phyloP scores from a whole-genome alignment of 1,139 yeast genomes.

The Pneumocystis jirovecii region DNA sequence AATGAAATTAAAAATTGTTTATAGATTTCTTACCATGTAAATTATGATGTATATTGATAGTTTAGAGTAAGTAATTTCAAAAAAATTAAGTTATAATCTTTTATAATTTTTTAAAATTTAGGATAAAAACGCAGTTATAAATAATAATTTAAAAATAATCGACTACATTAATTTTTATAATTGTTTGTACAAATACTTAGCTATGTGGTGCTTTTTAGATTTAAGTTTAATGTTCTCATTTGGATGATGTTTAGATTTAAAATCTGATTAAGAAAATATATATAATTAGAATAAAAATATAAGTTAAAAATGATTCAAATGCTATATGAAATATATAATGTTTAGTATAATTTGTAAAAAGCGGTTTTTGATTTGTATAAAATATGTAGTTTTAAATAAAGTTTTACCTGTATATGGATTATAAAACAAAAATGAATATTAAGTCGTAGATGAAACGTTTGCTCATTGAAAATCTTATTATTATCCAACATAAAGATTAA shows the following conservation, averaged over 20 bases:
- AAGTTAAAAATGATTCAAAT: neutral
- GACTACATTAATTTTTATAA: too few relatives aligned
- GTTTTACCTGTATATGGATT: neutral
- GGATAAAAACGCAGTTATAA: too few relatives aligned
- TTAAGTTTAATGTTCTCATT: neutral
- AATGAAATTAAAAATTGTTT: too few relatives aligned
- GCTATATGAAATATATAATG: neutral
- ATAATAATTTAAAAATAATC: too few relatives aligned
- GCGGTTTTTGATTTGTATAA: neutral
- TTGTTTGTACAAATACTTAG: too few relatives aligned
- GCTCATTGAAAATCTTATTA: neutral
- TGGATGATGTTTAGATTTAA: neutral
- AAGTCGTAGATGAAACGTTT: neutral
- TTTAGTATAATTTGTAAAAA: neutral
- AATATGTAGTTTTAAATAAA: neutral
- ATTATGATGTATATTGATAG: too few relatives aligned
- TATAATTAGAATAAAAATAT: neutral
- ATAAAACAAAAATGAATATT: neutral
- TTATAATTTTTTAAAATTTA: too few relatives aligned
- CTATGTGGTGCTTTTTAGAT: neutral
- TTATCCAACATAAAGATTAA: neutral
- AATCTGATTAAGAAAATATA: neutral
- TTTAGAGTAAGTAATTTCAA: too few relatives aligned
- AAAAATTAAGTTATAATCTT: too few relatives aligned
- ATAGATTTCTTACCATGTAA: too few relatives aligned